These are phyloP conservation scores for Pseudonitzschia multistriata DNA, from an alignment of 108 stramenopile species.

Conservation along the genomic window DNA sequence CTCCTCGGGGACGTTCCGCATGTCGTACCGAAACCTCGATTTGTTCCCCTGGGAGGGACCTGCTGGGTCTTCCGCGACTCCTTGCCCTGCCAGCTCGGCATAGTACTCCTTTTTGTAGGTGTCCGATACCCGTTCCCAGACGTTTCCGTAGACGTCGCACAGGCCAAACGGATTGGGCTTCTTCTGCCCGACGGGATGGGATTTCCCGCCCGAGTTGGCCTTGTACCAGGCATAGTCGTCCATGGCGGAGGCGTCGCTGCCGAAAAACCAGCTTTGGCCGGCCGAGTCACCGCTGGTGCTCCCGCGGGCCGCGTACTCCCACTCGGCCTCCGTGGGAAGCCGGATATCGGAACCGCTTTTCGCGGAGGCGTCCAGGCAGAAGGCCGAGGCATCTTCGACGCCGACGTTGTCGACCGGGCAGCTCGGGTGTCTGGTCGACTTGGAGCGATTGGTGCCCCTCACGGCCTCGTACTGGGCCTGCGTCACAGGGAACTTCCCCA, in stretches of 20 bases:
- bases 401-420: slow-evolving; percentile 14
- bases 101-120: slow-evolving; percentile 10
- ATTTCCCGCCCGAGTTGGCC: slow-evolving; percentile 4
- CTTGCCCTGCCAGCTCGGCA: not conserved
- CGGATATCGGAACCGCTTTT: not conserved
- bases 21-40: not conserved
- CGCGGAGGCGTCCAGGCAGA: not conserved
- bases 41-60: slow-evolving; percentile 1
- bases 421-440: slow-evolving; percentile 9
- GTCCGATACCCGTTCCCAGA: slow-evolving; percentile 10
- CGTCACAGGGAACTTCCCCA: slow-evolving; percentile 19
- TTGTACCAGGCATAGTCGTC: slow-evolving; percentile 12
- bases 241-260: not conserved
- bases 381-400: not conserved
- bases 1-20: not conserved
- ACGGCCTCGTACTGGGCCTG: slow-evolving; percentile 6
- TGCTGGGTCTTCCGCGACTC: not conserved
- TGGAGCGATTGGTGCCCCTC: slow-evolving; percentile 7
- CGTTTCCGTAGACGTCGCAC: slow-evolving; percentile 18
- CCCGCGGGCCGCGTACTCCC: slow-evolving; percentile 19
- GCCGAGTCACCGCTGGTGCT: not conserved
- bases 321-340: slow-evolving; percentile 21
- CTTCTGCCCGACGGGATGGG: slow-evolving; percentile 17
- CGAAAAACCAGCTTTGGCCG: not conserved
- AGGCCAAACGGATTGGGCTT: slow-evolving; percentile 22